A percentile compares a stretch with the other conserved stretches of the same genome.
Conservation (phyloP, 176 grass and related monocot species). For the Phragmites australis region DNA sequence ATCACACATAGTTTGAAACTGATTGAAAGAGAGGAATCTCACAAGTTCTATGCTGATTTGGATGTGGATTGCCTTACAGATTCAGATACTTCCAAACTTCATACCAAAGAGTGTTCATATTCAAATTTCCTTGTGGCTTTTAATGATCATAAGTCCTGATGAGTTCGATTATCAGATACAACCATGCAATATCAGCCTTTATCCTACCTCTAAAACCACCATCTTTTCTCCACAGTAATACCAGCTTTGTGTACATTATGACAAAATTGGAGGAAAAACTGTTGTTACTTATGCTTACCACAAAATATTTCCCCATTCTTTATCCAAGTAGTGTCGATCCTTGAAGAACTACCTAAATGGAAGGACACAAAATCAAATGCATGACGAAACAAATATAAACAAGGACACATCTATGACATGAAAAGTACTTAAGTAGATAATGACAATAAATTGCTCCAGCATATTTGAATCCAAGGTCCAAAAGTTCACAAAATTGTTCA, state of each 20-base stretch:
- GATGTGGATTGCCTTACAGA: neutral
- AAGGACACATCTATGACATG: neutral
- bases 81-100: neutral
- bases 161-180: neutral
- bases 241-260: constrained; percentile 4
- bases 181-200: neutral
- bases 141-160: neutral
- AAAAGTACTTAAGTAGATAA: constrained; percentile 15
- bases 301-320: constrained; percentile 85
- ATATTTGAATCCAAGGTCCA: neutral
- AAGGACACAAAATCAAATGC: constrained; percentile 19
- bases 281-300: constrained; percentile 44
- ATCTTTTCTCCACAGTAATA: constrained; percentile 35
- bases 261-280: neutral
- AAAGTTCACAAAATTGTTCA: neutral
- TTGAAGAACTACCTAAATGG: constrained; percentile 84
- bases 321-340: constrained; percentile 93
- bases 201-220: constrained; percentile 70
- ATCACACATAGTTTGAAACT: no score
- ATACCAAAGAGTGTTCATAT: neutral
- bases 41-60: neutral
- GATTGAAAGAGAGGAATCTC: neutral
- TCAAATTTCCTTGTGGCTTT: neutral
- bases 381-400: neutral
- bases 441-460: neutral